These are phyloP conservation scores for Dysphania ambrosioides DNA, from an alignment of 148 eudicot genomes.

Conservation along the genomic window DNA sequence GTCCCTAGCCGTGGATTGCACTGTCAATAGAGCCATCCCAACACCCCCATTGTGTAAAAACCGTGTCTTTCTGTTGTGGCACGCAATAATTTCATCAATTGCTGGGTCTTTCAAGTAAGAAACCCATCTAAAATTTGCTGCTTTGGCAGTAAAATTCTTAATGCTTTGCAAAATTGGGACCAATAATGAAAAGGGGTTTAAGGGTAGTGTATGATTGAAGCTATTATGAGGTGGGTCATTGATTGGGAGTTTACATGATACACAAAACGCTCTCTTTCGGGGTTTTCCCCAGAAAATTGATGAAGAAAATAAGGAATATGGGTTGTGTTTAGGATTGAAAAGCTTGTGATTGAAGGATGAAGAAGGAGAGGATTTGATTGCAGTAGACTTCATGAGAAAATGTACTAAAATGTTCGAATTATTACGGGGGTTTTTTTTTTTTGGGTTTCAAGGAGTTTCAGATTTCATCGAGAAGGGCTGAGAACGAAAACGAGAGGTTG, in stretches of 20 bases:
- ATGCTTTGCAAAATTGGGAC: slow-evolving; percentile 33
- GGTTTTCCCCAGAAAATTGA: slow-evolving; percentile 22
- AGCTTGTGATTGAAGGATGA: slow-evolving; percentile 22
- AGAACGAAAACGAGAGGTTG: slow-evolving; percentile 8
- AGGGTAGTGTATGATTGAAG: slow-evolving; percentile 22
- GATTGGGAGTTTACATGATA: slow-evolving; percentile 12
- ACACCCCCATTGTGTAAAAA: slow-evolving; percentile 51
- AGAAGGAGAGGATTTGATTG: slow-evolving; percentile 20
- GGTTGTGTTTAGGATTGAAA: slow-evolving; percentile 2
- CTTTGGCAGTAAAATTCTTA: slow-evolving; percentile 21
- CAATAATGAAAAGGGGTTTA: slow-evolving; percentile 32
- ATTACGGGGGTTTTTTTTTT: background rate
- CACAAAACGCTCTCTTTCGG: slow-evolving; percentile 19
- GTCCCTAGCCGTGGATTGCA: slow-evolving; percentile 56
- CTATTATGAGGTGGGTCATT: slow-evolving; percentile 13
- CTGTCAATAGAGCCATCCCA: slow-evolving; percentile 55
- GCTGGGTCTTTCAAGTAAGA: slow-evolving; percentile 20
- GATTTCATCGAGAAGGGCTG: slow-evolving; percentile 6
- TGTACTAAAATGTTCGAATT: background rate
- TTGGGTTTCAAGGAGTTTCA: background rate
- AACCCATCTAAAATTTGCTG: slow-evolving; percentile 31
- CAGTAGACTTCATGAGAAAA: slow-evolving; percentile 34
- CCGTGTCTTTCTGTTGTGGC: slow-evolving; percentile 1
- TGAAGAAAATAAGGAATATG: slow-evolving; percentile 19
- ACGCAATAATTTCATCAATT: background rate